These are phyloP conservation scores for Azolla pinnata DNA, from an alignment of 75 land plant genomes.

Conservation along the genomic window DNA sequence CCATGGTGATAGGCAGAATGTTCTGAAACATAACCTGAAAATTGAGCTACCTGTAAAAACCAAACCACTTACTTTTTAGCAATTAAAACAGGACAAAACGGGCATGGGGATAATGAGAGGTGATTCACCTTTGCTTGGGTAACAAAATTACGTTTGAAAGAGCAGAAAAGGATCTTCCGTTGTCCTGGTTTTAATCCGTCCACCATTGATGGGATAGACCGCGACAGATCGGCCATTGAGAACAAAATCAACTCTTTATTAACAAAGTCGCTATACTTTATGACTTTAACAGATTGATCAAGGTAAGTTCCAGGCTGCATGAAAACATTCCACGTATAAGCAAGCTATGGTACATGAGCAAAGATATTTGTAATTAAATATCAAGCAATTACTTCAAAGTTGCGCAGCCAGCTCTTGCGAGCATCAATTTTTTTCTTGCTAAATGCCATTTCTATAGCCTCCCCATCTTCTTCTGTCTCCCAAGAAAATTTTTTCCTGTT, in stretches of 20 bases:
- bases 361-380: neutral
- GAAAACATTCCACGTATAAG: too few relatives aligned
- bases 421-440: slow-evolving; percentile 98
- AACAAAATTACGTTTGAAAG: slow-evolving; percentile 87
- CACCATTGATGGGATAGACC: slow-evolving; percentile 96
- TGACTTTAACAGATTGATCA: slow-evolving; percentile 56
- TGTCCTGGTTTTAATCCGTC: slow-evolving; percentile 99
- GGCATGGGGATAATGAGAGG: too few relatives aligned
- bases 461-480: slow-evolving; percentile 74
- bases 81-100: too few relatives aligned
- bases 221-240: slow-evolving; percentile 82
- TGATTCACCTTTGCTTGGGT: slow-evolving; percentile 75
- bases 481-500: slow-evolving; percentile 90
- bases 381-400: slow-evolving; percentile 60
- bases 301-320: slow-evolving; percentile 90
- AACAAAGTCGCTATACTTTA: slow-evolving; percentile 89
- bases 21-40: slow-evolving; percentile 97
- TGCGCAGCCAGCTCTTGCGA: slow-evolving; percentile 93
- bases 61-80: too few relatives aligned
- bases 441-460: slow-evolving; percentile 94
- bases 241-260: slow-evolving; percentile 90
- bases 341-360: too few relatives aligned
- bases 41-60: slow-evolving; percentile 82
- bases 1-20: slow-evolving; percentile 99
- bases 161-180: slow-evolving; percentile 83